Percentiles rank a stretch among this genome's conserved stretches.
These are phyloP conservation scores for Vitis hybrid DNA, from an alignment of 177 flowering plant genomes.

Conservation along the genomic window DNA sequence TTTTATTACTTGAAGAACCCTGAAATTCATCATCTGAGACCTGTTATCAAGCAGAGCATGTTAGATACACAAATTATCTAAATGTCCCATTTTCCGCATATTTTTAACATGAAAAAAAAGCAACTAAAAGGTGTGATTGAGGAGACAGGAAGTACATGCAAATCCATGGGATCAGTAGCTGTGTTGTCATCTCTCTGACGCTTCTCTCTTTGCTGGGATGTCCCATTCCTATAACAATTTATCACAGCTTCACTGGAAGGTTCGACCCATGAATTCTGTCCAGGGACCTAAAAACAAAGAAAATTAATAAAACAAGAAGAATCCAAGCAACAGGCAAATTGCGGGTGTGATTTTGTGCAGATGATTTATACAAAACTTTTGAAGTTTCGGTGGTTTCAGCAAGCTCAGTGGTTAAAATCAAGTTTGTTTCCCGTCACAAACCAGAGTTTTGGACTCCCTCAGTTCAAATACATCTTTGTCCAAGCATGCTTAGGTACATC, in stretches of 20 bases:
- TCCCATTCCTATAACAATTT: conserved; percentile 16
- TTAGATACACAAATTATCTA: conserved; percentile 5
- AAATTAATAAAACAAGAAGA: background rate
- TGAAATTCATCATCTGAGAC: conserved; percentile 28
- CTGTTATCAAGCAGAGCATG: conserved; percentile 34
- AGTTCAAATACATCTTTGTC: no score
- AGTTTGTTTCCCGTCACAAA: no score
- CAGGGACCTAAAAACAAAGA: conserved; percentile 63
- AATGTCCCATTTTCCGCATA: background rate
- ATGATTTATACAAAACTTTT: no score
- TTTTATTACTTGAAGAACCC: conserved; percentile 56
- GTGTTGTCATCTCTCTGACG: conserved; percentile 62
- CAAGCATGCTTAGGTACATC: no score
- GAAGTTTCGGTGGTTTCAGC: no score
- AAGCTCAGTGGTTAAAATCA: no score
- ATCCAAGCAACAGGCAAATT: background rate
- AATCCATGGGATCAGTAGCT: conserved; percentile 36
- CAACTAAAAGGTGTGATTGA: background rate
- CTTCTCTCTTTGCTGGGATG: conserved; percentile 66
- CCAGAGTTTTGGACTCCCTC: no score
- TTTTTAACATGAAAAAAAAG: background rate
- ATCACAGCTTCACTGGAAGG: conserved; percentile 22
- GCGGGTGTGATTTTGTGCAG: background rate
- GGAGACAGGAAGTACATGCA: conserved; percentile 12
- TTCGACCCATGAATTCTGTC: conserved; percentile 70